Conservation (phyloP, 192 early-diverging fungal species). For the Coemansia sp. region DNA sequence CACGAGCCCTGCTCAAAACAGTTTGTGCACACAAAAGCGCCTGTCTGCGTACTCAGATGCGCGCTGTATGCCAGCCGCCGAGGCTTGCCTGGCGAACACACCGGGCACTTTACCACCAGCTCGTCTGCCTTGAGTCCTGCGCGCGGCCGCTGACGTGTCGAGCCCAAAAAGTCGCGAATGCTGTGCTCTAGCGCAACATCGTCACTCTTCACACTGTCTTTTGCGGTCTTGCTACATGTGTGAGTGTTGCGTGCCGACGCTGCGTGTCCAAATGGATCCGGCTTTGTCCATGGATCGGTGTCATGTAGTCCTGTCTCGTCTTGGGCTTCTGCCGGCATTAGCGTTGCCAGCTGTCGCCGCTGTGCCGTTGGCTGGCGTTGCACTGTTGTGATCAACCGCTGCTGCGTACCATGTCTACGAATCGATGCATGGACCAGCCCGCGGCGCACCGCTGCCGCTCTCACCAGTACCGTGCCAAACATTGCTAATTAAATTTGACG, state of each 20-base stretch:
- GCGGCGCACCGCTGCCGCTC: neutral
- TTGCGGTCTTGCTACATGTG: neutral
- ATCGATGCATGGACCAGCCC: neutral
- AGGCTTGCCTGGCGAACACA: conserved; percentile 53
- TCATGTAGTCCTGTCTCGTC: neutral
- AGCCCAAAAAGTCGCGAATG: conserved; percentile 44
- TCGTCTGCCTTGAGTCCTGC: conserved; percentile 52
- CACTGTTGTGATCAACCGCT: neutral
- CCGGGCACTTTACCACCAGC: conserved; percentile 54
- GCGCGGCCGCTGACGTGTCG: conserved; percentile 51
- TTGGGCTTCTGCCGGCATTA: conserved; percentile 10
- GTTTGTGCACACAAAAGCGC: conserved; percentile 59
- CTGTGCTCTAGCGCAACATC: conserved; percentile 17
- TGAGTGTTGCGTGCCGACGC: neutral
- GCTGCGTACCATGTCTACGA: neutral
- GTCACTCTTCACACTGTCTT: neutral
- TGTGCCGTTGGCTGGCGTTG: neutral
- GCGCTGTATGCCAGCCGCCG: conserved; percentile 58
- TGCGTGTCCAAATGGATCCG: conserved; percentile 7
- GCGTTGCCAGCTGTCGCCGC: conserved; percentile 18
- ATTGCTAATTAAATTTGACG: conserved; percentile 1
- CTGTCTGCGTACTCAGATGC: conserved; percentile 54
- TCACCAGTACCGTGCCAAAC: conserved; percentile 23
- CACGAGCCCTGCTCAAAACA: conserved; percentile 61
- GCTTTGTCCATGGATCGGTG: neutral